These are phyloP conservation scores for Ogataea paraovalis DNA, from an alignment of 805 yeast genomes.

Conservation along the genomic window DNA sequence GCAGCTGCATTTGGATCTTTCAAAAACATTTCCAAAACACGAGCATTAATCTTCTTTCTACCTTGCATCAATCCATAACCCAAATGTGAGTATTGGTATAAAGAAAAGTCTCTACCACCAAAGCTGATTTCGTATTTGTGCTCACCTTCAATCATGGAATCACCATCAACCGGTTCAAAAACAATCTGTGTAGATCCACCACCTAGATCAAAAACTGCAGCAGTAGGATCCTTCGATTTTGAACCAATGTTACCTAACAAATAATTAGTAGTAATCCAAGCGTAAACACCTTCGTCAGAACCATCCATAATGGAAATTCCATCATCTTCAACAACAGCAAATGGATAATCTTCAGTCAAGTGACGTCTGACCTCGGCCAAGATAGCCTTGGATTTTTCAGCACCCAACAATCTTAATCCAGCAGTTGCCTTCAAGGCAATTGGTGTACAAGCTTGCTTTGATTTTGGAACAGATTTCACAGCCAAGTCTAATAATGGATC, in stretches of 20 bases:
- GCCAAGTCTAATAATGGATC: slow-evolving; percentile 81
- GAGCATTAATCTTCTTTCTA: slow-evolving; percentile 70
- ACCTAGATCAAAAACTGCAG: slow-evolving; percentile 96
- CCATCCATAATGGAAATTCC: slow-evolving; percentile 96
- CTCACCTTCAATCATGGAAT: slow-evolving; percentile 72
- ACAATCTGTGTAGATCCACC: slow-evolving; percentile 99
- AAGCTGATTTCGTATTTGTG: slow-evolving; percentile 77
- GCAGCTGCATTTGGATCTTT: slow-evolving; percentile 18
- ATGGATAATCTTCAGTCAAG: slow-evolving; percentile 79
- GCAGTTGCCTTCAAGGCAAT: slow-evolving; percentile 98
- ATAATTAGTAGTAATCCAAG: slow-evolving; percentile 97
- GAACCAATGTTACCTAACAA: slow-evolving; percentile 89
- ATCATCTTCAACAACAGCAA: slow-evolving; percentile 81
- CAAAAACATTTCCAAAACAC: slow-evolving; percentile 41
- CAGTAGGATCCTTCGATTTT: slow-evolving; percentile 74
- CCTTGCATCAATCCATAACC: slow-evolving; percentile 97
- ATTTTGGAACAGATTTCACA: slow-evolving; percentile 68
- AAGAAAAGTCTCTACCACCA: slow-evolving; percentile 73
- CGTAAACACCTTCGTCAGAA: slow-evolving; percentile 95
- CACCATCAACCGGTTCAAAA: slow-evolving; percentile 77
- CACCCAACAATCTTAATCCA: slow-evolving; percentile 84
- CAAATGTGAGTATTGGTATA: slow-evolving; percentile 92
- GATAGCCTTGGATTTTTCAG: slow-evolving; percentile 64
- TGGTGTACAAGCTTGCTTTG: slow-evolving; percentile 77
- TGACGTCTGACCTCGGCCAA: slow-evolving; percentile 72